Evolutionary conservation across 2,329 filamentous ascomycete genomes (phyloP).

Genomic region (Trichoderma endophyticum): DNA sequence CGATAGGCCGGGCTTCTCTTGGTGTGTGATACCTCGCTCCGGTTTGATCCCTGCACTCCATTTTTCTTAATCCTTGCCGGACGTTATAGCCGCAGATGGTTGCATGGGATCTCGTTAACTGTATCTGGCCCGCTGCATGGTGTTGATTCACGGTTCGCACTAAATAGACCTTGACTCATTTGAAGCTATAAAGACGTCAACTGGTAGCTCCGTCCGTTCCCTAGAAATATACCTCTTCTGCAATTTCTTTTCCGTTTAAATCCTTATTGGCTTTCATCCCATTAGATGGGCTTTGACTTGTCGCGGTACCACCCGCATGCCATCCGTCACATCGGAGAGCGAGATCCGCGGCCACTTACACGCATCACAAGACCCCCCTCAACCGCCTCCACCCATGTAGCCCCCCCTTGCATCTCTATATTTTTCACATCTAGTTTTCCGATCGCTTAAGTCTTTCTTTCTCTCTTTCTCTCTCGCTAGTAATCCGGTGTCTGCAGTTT

Average conservation of each 20-base stretch:
- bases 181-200: background rate
- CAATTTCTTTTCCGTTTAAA: background rate
- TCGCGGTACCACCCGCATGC: background rate
- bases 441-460: background rate
- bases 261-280: background rate
- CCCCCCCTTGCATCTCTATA: background rate
- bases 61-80: background rate
- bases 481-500: background rate
- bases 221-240: background rate
- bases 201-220: background rate
- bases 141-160: background rate
- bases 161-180: background rate
- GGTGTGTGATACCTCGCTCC: background rate
- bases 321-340: background rate
- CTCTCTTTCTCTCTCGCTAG: background rate
- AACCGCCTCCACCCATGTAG: background rate
- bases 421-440: background rate
- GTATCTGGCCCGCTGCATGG: background rate
- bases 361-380: background rate
- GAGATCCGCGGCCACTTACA: background rate
- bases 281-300: background rate
- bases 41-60: background rate
- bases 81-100: background rate
- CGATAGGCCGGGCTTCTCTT: background rate
- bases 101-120: background rate